Evolutionary conservation across 805 yeast genomes (phyloP).

Genomic region (Wickerhamomyces sydowiorum): DNA sequence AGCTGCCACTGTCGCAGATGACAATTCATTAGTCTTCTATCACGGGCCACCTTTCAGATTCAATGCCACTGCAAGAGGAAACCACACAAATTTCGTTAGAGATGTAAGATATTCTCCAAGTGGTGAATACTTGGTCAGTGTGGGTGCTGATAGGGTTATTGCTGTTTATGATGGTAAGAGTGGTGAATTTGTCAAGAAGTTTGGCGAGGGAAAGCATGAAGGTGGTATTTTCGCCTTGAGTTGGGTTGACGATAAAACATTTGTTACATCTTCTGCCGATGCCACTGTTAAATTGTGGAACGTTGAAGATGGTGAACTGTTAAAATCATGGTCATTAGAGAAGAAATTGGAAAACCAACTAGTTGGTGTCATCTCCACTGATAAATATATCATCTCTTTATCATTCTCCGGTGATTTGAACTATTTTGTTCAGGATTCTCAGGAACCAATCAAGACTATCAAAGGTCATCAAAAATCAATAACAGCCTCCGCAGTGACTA

Average conservation of each 20-base stretch:
- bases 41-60: constrained; percentile 96
- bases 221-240: constrained; percentile 80
- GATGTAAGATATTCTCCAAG: constrained; percentile 80
- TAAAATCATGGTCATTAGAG: constrained; percentile 47
- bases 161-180: constrained; percentile 81
- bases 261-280: constrained; percentile 85
- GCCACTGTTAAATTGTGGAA: constrained; percentile 64
- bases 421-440: constrained; percentile 41
- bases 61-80: constrained; percentile 59
- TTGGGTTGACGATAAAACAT: constrained; percentile 56
- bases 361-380: constrained; percentile 72
- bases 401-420: constrained; percentile 69
- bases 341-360: constrained; percentile 57
- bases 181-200: constrained; percentile 62
- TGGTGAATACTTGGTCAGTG: constrained; percentile 70
- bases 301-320: constrained; percentile 34
- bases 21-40: constrained; percentile 74
- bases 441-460: constrained; percentile 29
- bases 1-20: constrained; percentile 91
- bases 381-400: constrained; percentile 54
- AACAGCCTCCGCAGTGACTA: constrained; percentile 45
- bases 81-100: constrained; percentile 73
- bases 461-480: constrained; percentile 81
- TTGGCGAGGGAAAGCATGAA: constrained; percentile 43
- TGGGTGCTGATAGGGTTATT: constrained; percentile 77